phyloP scores from a whole-genome alignment of 371 early-diverging fungal genomes.

The Syncephalastrum sp. region DNA sequence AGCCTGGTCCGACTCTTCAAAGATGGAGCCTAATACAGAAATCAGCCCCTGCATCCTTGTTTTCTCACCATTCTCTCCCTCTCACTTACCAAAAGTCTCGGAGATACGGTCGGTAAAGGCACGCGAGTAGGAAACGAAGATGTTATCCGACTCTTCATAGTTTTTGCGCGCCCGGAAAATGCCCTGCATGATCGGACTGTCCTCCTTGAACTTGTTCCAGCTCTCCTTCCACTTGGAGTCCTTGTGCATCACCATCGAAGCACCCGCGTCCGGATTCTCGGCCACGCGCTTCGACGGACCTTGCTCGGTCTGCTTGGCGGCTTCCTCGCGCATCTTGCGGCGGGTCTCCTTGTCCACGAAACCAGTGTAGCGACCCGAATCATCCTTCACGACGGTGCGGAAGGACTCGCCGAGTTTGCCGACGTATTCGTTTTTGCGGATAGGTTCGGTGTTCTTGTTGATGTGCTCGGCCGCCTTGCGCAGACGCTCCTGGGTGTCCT shows the following conservation, averaged over 20 bases:
- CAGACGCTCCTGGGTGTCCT: constrained; percentile 79
- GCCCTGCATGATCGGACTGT: constrained; percentile 81
- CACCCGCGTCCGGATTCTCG: constrained; percentile 76
- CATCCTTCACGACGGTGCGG: constrained; percentile 73
- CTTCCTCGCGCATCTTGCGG: constrained; percentile 60
- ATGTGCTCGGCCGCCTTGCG: constrained; percentile 53
- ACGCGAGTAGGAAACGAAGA: constrained; percentile 81
- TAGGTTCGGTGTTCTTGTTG: constrained; percentile 71
- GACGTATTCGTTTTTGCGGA: constrained; percentile 73
- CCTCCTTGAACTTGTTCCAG: constrained; percentile 92
- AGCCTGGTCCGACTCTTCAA: constrained; percentile 94
- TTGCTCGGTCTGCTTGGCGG: constrained; percentile 18
- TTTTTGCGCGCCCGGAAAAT: constrained; percentile 75
- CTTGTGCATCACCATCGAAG: constrained; percentile 86
- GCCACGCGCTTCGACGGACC: constrained; percentile 24
- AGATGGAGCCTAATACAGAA: constrained; percentile 55
- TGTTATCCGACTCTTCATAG: constrained; percentile 91
- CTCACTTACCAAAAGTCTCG: constrained; percentile 60
- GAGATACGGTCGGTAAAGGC: constrained; percentile 77
- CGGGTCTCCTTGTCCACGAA: constrained; percentile 74
- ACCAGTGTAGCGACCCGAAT: constrained; percentile 76
- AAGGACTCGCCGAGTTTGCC: constrained; percentile 71
- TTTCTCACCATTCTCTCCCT: neutral
- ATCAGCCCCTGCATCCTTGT: neutral
- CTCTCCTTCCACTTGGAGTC: constrained; percentile 89